Conservation (phyloP, 2,329 filamentous ascomycete genomes). For the Ilyonectria robusta region DNA sequence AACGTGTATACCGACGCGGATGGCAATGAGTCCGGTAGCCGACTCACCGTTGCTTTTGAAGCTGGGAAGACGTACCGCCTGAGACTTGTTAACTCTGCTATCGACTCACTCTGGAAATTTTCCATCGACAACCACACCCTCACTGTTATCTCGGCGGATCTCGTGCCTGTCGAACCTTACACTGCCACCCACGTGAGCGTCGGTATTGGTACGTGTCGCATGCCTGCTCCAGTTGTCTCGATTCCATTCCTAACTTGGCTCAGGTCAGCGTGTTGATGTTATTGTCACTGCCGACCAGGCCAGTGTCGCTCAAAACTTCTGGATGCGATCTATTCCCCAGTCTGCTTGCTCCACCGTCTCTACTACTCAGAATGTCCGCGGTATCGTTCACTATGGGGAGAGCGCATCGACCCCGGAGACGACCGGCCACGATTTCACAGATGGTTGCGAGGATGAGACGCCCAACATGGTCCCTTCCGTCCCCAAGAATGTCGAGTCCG, state of each 20-base stretch:
- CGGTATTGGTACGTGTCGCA: slow-evolving; percentile 10
- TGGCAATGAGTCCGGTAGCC: slow-evolving; percentile 30
- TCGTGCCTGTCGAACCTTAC: slow-evolving; percentile 70
- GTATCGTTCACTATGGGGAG: slow-evolving; percentile 62
- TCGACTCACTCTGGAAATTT: slow-evolving; percentile 60
- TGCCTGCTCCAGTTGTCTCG: not conserved
- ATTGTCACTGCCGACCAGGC: slow-evolving; percentile 59
- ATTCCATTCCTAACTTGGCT: slow-evolving; percentile 34
- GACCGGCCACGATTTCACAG: slow-evolving; percentile 21
- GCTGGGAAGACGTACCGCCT: slow-evolving; percentile 60
- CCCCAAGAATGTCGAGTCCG: slow-evolving; percentile 49
- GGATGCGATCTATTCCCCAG: slow-evolving; percentile 64
- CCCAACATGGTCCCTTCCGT: slow-evolving; percentile 54
- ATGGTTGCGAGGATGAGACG: slow-evolving; percentile 54
- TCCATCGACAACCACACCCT: slow-evolving; percentile 69
- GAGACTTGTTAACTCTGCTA: slow-evolving; percentile 61
- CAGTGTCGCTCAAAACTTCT: slow-evolving; percentile 58
- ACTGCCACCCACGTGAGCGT: slow-evolving; percentile 53
- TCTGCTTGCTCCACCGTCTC: slow-evolving; percentile 54
- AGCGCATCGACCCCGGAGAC: slow-evolving; percentile 38
- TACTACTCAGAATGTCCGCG: slow-evolving; percentile 59
- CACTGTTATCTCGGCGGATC: slow-evolving; percentile 68
- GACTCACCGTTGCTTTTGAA: slow-evolving; percentile 54
- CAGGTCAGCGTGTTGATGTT: slow-evolving; percentile 63
- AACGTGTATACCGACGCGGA: slow-evolving; percentile 51